Evolutionary conservation across 208 protist species (phyloP).

Genomic region (Leishmania martiniquensis): DNA sequence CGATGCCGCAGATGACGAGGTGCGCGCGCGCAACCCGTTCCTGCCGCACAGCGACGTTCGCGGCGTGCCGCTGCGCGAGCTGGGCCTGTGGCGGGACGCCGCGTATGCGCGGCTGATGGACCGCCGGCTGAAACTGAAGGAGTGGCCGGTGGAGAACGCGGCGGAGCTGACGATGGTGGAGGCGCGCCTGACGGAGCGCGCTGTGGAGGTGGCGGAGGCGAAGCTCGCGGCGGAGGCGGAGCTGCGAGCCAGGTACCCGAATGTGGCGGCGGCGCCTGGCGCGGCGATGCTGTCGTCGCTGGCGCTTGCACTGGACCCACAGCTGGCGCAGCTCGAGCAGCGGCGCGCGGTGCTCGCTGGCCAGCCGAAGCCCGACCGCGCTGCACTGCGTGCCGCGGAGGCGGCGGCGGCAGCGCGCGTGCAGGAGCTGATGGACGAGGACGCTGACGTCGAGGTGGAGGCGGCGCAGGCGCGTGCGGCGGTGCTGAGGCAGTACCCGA

Average conservation of each 20-base stretch:
- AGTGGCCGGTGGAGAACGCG: conserved; percentile 37
- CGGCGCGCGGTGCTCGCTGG: background rate
- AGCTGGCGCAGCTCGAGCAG: background rate
- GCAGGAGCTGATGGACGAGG: conserved; percentile 15
- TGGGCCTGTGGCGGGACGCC: conserved; percentile 33
- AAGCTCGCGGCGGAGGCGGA: conserved; percentile 23
- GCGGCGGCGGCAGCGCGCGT: background rate
- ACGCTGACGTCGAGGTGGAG: conserved; percentile 11
- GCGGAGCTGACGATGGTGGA: conserved; percentile 42
- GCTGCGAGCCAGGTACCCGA: conserved; percentile 29
- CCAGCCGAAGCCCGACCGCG: background rate
- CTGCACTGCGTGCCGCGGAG: background rate
- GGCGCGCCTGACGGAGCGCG: conserved; percentile 33
- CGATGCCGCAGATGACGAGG: conserved; percentile 56
- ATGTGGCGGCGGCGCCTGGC: conserved; percentile 37
- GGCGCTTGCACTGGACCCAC: background rate
- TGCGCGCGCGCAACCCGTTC: conserved; percentile 64
- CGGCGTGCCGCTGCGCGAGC: conserved; percentile 45
- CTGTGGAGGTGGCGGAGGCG: conserved; percentile 38
- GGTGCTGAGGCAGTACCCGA: conserved; percentile 15
- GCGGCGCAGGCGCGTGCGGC: background rate
- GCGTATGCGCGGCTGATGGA: background rate
- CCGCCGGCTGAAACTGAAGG: conserved; percentile 13
- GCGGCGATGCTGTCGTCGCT: conserved; percentile 13
- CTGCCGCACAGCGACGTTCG: conserved; percentile 45